Evolutionary conservation across 2,329 filamentous ascomycete genomes (phyloP), one percentile per base, ranked within the genome.

Genomic region (Pseudocercospora crystallina): DNA sequence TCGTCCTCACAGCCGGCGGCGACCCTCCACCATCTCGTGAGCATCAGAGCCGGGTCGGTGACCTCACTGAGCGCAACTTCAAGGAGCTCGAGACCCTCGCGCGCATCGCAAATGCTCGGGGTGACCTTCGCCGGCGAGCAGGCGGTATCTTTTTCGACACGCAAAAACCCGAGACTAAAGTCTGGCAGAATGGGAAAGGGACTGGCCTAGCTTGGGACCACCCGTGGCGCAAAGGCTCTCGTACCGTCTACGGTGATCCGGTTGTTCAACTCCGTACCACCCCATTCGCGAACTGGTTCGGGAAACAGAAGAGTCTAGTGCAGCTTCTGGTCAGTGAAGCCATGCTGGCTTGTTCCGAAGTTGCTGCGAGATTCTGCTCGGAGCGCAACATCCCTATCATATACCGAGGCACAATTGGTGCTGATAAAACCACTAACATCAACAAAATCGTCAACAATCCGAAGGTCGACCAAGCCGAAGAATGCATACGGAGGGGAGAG

Each of bases 331-430:
- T 75, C 65, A 56, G 69, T 69, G 72, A 79, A 43, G 59, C 73
- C 32, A 86, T 85, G 82, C 67, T 82, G 51, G 64, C 84, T 15
- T 81, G 78, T 12, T 73, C 75, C 47, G 72, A 77, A 42, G 67
- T 76, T n/a, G 76, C 73, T 7, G 79, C 72, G 11, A 59, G 65
- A 10, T 83, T 78, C 78, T 79, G 76, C 57, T 64, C 67, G n/a
- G 73, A 78, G 36, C 71, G 79, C 13, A 65, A 71, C 7, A 75
- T 82, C 26, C 79, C 80, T 0, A 70, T 73, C 39, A 71, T 79
- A 43, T 81, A 74, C 59, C 67, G 73, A 54, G 77, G 77, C 59
- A 68, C 62, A 1, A 32, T 63, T 1, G 57, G 55, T 8, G 14
- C 13, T 33, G 8, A 5, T 51, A 69, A 48, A 60, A 70, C 39